Evolutionary conservation across 1,139 yeast genomes (phyloP).

Genomic region (Martiniozyma asiatica): DNA sequence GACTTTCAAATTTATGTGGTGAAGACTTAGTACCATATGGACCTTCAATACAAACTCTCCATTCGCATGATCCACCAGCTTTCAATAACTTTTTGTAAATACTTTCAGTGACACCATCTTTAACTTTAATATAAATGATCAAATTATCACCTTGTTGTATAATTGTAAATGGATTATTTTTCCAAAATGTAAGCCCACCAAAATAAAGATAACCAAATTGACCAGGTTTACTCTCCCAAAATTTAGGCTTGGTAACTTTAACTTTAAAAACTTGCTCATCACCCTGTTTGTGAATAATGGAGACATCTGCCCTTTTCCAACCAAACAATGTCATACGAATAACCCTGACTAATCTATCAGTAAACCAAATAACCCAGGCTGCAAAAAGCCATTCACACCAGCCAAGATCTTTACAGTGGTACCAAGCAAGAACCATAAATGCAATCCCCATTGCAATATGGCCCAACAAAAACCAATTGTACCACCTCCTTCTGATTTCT

Average conservation of each 20-base stretch:
- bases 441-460: conserved; percentile 27
- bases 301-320: conserved; percentile 19
- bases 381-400: conserved; percentile 36
- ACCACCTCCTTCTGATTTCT: conserved; percentile 33
- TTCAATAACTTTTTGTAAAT: conserved; percentile 14
- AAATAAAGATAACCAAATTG: conserved; percentile 38
- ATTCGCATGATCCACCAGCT: conserved; percentile 9
- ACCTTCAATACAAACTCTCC: conserved; percentile 9
- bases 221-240: conserved; percentile 26
- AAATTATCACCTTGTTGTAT: conserved; percentile 11
- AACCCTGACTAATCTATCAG: conserved; percentile 28
- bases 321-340: conserved; percentile 27
- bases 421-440: conserved; percentile 29
- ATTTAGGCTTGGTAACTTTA: conserved; percentile 29
- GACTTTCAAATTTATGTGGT: conserved; percentile 36
- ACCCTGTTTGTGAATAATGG: too few relatives aligned
- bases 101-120: conserved; percentile 19
- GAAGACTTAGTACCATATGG: conserved; percentile 9
- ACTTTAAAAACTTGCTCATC: conserved; percentile 30
- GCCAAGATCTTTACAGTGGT: conserved; percentile 28
- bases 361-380: conserved; percentile 26
- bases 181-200: conserved; percentile 23
- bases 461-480: conserved; percentile 29
- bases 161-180: conserved; percentile 30
- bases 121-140: conserved; percentile 25